These are phyloP conservation scores for Chamaecrista fasciculata DNA, from an alignment of 306 rosid species.

Conservation along the genomic window DNA sequence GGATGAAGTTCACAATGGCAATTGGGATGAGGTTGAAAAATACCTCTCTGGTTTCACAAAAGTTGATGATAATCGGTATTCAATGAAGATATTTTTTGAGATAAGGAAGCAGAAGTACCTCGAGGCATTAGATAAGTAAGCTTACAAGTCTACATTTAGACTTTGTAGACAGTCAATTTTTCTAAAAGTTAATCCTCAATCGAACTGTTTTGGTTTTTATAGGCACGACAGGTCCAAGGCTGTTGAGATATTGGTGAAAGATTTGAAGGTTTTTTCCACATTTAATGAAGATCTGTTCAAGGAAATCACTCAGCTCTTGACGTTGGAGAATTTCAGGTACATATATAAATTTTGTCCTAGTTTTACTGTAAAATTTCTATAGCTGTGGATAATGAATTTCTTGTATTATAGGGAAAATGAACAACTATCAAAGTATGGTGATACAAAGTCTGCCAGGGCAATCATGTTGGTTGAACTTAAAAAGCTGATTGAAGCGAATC, in stretches of 20 bases:
- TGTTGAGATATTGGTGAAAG: conserved; percentile 86
- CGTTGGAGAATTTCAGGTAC: conserved; percentile 88
- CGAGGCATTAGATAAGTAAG: conserved; percentile 97
- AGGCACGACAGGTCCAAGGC: conserved; percentile 96
- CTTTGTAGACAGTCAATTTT: neutral
- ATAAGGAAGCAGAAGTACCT: conserved; percentile 98
- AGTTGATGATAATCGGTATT: conserved; percentile 94
- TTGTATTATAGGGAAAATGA: conserved; percentile 72
- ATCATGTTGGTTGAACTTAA: conserved; percentile 96
- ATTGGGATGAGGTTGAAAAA: conserved; percentile 98
- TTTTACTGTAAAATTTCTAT: conserved; percentile 9
- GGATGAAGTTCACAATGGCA: conserved; percentile 96
- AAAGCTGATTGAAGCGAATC: conserved; percentile 95
- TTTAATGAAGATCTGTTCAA: conserved; percentile 89
- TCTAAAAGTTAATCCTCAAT: neutral
- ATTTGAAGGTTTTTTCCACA: conserved; percentile 86
- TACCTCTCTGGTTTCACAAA: conserved; percentile 97
- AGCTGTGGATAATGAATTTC: conserved; percentile 25
- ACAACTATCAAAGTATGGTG: conserved; percentile 93
- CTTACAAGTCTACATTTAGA: conserved; percentile 22
- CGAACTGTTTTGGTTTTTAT: conserved; percentile 23
- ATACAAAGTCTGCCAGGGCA: conserved; percentile 91
- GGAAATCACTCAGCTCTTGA: conserved; percentile 95
- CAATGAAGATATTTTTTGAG: conserved; percentile 98
- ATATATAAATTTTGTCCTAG: neutral